These are phyloP conservation scores for Orbilia oligospora DNA, from an alignment of 2,329 filamentous ascomycete species.

Conservation along the genomic window DNA sequence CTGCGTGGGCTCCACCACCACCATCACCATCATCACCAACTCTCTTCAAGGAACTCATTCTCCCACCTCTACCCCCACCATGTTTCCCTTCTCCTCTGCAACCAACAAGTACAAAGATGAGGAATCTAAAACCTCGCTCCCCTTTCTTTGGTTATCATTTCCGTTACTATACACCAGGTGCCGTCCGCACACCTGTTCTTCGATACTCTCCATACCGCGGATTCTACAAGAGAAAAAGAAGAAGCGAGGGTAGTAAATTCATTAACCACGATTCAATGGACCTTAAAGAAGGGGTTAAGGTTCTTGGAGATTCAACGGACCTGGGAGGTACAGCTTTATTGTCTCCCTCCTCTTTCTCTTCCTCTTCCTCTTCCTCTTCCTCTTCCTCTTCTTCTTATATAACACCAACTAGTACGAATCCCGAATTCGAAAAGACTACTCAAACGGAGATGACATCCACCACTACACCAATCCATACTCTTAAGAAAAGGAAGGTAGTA, in stretches of 20 bases:
- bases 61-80: not conserved
- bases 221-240: slow-evolving; percentile 25
- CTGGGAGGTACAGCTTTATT: no score
- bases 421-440: not conserved
- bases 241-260: not conserved
- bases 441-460: not conserved
- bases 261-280: not conserved
- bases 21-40: not conserved
- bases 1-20: slow-evolving; percentile 9
- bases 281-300: not conserved
- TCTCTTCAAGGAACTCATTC: not conserved
- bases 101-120: not conserved
- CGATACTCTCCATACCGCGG: slow-evolving; percentile 14
- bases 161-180: slow-evolving; percentile 8
- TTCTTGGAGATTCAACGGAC: no score
- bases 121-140: not conserved
- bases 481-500: not conserved
- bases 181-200: not conserved
- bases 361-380: no score
- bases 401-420: no score
- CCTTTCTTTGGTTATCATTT: slow-evolving; percentile 54
- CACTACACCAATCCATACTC: not conserved
- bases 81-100: not conserved
- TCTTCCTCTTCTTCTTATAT: no score
- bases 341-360: no score